These are phyloP conservation scores for Aspergillus brunneoviolaceus DNA, from an alignment of 2,329 filamentous ascomycete species.

Conservation along the genomic window DNA sequence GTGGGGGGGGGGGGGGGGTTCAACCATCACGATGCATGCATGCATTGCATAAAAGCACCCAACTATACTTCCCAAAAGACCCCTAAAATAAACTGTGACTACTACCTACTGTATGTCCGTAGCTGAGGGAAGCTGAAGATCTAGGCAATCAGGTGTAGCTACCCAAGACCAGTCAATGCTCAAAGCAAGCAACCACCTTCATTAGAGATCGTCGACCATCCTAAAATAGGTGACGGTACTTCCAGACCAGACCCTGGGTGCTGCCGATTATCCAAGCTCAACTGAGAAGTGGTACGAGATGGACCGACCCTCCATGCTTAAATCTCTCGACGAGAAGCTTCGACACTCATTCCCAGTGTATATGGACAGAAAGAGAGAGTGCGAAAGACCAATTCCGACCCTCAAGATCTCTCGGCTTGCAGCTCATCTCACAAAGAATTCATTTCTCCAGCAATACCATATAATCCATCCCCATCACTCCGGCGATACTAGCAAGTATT, in stretches of 20 bases:
- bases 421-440: neutral
- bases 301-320: neutral
- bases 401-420: too few relatives aligned
- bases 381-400: too few relatives aligned
- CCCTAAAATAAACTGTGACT: too few relatives aligned
- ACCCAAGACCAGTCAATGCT: constrained; percentile 1
- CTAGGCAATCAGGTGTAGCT: neutral
- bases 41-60: too few relatives aligned
- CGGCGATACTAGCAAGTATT: neutral
- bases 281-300: neutral
- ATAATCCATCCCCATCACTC: neutral
- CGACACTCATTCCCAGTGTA: neutral
- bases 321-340: neutral
- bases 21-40: too few relatives aligned
- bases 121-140: neutral
- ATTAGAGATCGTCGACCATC: neutral
- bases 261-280: neutral
- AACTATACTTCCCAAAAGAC: too few relatives aligned
- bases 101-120: too few relatives aligned
- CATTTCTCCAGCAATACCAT: neutral
- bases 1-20: too few relatives aligned
- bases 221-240: neutral
- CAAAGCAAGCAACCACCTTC: neutral
- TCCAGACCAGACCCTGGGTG: neutral
- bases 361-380: too few relatives aligned